Evolutionary conservation across 2,329 filamentous ascomycete species (phyloP).

Genomic region (Epichloe brachyelytri): DNA sequence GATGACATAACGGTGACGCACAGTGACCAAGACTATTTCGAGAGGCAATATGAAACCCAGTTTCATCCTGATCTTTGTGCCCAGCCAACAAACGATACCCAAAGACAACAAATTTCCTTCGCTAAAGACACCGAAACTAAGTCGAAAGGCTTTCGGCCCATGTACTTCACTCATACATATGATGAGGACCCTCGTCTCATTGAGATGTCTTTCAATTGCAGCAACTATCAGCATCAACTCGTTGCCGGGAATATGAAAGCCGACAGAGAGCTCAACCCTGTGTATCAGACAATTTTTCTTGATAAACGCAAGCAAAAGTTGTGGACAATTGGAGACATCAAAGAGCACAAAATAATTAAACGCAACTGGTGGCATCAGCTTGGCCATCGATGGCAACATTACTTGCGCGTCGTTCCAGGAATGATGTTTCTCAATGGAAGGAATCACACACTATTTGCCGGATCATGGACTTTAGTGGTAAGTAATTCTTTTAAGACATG

Average conservation of each 20-base stretch:
- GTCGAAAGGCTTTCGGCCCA: slow-evolving; percentile 45
- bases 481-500: slow-evolving; percentile 8
- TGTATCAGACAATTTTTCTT: slow-evolving; percentile 59
- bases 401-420: slow-evolving; percentile 51
- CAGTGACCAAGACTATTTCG: slow-evolving; percentile 51
- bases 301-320: slow-evolving; percentile 42
- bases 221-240: slow-evolving; percentile 64
- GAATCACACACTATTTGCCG: slow-evolving; percentile 49
- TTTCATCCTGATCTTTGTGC: slow-evolving; percentile 39
- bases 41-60: slow-evolving; percentile 52
- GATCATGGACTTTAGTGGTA: slow-evolving; percentile 57
- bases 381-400: slow-evolving; percentile 51
- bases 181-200: slow-evolving; percentile 41
- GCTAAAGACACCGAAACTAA: slow-evolving; percentile 32
- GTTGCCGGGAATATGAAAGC: slow-evolving; percentile 23
- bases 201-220: slow-evolving; percentile 63
- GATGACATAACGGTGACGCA: slow-evolving; percentile 63
- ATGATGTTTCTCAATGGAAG: slow-evolving; percentile 61
- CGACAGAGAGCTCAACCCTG: slow-evolving; percentile 34
- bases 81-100: slow-evolving; percentile 28
- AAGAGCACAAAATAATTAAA: slow-evolving; percentile 45
- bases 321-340: slow-evolving; percentile 48
- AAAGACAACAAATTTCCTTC: slow-evolving; percentile 26
- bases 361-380: slow-evolving; percentile 58
- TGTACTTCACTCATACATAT: slow-evolving; percentile 54